A percentile compares a stretch with the other conserved stretches of the same genome.
Conservation (phyloP, 2,329 filamentous ascomycete species). For the Metarhizium humberi region DNA sequence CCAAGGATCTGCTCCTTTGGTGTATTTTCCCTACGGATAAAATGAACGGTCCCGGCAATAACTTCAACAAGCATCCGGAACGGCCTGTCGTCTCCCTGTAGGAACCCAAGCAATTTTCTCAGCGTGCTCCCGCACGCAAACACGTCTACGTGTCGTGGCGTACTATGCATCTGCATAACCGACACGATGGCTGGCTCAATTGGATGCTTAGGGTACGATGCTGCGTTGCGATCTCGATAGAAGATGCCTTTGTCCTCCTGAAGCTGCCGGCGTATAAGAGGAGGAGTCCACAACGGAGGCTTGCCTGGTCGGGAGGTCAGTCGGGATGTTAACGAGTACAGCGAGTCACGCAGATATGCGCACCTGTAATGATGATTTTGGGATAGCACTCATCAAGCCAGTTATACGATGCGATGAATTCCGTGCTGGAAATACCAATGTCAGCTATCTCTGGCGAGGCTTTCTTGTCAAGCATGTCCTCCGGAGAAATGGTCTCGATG, state of each 20-base stretch:
- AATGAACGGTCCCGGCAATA: constrained; percentile 43
- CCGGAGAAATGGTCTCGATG: not conserved
- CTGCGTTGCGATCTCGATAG: constrained; percentile 46
- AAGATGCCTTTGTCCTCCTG: constrained; percentile 37
- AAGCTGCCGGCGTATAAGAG: constrained; percentile 20
- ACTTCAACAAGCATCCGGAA: constrained; percentile 49
- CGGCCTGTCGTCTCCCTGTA: constrained; percentile 28
- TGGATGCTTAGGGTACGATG: constrained; percentile 37
- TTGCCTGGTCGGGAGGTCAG: constrained; percentile 25
- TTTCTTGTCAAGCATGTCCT: not conserved
- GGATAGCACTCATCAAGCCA: constrained; percentile 20
- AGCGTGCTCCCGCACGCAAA: constrained; percentile 46
- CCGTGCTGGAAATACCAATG: not conserved
- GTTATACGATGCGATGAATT: constrained; percentile 25
- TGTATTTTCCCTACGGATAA: constrained; percentile 53
- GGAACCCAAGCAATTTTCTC: constrained; percentile 48
- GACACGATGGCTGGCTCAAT: constrained; percentile 39
- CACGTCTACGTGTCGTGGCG: constrained; percentile 35
- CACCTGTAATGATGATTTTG: not conserved
- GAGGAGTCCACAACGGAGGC: constrained; percentile 41
- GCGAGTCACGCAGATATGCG: not conserved
- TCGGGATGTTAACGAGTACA: not conserved
- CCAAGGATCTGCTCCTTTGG: constrained; percentile 45
- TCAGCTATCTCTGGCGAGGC: not conserved
- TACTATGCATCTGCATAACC: constrained; percentile 19